A percentile compares a stretch with the other conserved stretches of the same genome.
Conservation (phyloP, 2,329 filamentous ascomycete species). For the Monilinia vaccinii-corymbosi region DNA sequence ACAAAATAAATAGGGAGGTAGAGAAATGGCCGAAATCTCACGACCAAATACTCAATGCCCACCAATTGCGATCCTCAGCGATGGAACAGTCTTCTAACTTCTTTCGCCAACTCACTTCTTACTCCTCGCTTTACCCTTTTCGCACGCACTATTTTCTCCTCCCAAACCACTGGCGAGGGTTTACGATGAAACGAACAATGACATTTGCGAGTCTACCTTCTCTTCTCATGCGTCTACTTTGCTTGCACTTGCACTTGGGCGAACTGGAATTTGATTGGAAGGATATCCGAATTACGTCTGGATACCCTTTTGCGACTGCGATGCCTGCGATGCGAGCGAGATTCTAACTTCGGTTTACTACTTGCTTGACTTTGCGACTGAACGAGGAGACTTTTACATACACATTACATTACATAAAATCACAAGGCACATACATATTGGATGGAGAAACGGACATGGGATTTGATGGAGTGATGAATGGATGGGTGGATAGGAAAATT, state of each 20-base stretch:
- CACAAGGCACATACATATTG: neutral
- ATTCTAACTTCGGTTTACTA: neutral
- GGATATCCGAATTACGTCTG: neutral
- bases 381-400: neutral
- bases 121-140: conserved; percentile 1
- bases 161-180: conserved; percentile 1
- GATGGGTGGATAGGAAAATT: conserved; percentile 4
- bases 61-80: conserved; percentile 90
- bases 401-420: neutral
- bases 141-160: neutral
- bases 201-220: neutral
- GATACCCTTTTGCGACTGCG: conserved; percentile 7
- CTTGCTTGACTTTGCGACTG: neutral
- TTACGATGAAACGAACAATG: conserved; percentile 8
- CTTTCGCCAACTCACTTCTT: neutral
- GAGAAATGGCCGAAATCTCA: conserved; percentile 91
- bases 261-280: neutral
- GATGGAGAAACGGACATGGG: neutral
- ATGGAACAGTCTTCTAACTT: conserved; percentile 87
- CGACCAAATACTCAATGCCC: conserved; percentile 80
- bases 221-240: neutral
- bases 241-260: neutral
- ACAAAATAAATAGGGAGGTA: conserved; percentile 57
- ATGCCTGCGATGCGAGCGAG: conserved; percentile 1
- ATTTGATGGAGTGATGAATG: neutral